A percentile compares a stretch with the other conserved stretches of the same genome.
phyloP scores from a whole-genome alignment of 1,139 yeast species.

The Candida sojae region DNA sequence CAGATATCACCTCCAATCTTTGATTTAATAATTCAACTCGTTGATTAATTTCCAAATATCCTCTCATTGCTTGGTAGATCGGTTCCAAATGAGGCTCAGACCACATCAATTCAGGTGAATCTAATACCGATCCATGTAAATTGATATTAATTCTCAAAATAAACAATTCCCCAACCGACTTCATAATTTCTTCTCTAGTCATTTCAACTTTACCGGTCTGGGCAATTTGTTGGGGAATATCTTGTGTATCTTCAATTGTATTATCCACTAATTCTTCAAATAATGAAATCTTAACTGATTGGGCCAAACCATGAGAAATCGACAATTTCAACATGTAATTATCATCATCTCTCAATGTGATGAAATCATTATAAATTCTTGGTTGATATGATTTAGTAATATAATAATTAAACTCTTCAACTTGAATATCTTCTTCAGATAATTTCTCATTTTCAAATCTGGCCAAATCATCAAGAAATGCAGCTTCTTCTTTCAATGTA shows the following conservation, averaged over 20 bases:
- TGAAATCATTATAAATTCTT: slow-evolving; percentile 90
- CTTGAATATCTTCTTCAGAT: slow-evolving; percentile 86
- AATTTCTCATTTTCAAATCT: slow-evolving; percentile 88
- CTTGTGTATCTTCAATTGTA: slow-evolving; percentile 95
- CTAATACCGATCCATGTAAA: slow-evolving; percentile 91
- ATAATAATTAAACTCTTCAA: slow-evolving; percentile 92
- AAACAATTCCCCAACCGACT: slow-evolving; percentile 92
- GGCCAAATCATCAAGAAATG: slow-evolving; percentile 80
- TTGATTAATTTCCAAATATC: slow-evolving; percentile 91
- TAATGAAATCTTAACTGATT: slow-evolving; percentile 87
- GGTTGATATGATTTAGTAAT: slow-evolving; percentile 93
- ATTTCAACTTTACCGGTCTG: slow-evolving; percentile 91
- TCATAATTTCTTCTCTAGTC: slow-evolving; percentile 94
- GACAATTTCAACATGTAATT: slow-evolving; percentile 89
- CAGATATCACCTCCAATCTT: slow-evolving; percentile 89
- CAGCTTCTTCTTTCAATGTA: slow-evolving; percentile 76
- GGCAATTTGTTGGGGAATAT: slow-evolving; percentile 94
- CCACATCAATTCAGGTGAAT: slow-evolving; percentile 98
- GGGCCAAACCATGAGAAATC: slow-evolving; percentile 89
- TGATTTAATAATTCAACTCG: slow-evolving; percentile 87
- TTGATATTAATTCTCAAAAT: slow-evolving; percentile 88
- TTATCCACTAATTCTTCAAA: slow-evolving; percentile 95
- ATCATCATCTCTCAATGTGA: slow-evolving; percentile 85
- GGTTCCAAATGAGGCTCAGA: slow-evolving; percentile 97
- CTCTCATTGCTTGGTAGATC: slow-evolving; percentile 93